Evolutionary conservation across 768 basidiomycete species (phyloP).

Genomic region (Leccinum sublutescens): DNA sequence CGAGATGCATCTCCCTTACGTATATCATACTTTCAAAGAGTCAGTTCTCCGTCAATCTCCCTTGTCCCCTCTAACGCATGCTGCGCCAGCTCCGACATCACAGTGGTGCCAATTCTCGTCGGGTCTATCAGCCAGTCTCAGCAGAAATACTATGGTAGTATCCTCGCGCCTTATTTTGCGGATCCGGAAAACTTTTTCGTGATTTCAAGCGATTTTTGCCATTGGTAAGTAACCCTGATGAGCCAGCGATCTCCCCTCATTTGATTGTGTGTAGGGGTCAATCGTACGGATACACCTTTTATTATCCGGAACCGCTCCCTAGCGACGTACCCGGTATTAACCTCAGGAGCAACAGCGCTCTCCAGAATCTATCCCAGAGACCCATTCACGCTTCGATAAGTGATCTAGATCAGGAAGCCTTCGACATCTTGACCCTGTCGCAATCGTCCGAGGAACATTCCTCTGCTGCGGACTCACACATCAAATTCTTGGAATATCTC

Average conservation of each 20-base stretch:
- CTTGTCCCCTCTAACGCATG: slow-evolving; percentile 4
- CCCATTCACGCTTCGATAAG: slow-evolving; percentile 84
- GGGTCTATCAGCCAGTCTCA: slow-evolving; percentile 64
- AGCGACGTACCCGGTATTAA: slow-evolving; percentile 45
- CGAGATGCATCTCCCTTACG: slow-evolving; percentile 96
- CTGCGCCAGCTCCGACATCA: slow-evolving; percentile 60
- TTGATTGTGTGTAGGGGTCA: slow-evolving; percentile 56
- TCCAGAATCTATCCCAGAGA: slow-evolving; percentile 41
- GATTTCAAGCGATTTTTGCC: slow-evolving; percentile 96
- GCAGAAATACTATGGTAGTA: slow-evolving; percentile 62
- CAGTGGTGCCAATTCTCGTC: slow-evolving; percentile 87
- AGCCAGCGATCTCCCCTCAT: not conserved
- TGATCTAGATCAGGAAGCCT: slow-evolving; percentile 83
- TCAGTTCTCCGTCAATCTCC: slow-evolving; percentile 31
- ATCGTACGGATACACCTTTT: slow-evolving; percentile 85
- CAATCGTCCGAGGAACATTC: slow-evolving; percentile 40
- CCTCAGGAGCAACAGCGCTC: slow-evolving; percentile 45
- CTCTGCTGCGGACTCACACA: slow-evolving; percentile 55
- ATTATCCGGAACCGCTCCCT: slow-evolving; percentile 66
- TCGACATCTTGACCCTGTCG: slow-evolving; percentile 65
- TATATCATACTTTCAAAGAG: slow-evolving; percentile 84
- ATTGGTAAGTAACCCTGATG: slow-evolving; percentile 62
- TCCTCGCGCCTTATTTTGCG: slow-evolving; percentile 80
- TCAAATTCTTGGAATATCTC: slow-evolving; percentile 65
- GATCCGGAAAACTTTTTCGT: slow-evolving; percentile 82